Base-by-base conservation (phyloP, 192 early-diverging fungal genomes). In the Dispira parvispora region DNA sequence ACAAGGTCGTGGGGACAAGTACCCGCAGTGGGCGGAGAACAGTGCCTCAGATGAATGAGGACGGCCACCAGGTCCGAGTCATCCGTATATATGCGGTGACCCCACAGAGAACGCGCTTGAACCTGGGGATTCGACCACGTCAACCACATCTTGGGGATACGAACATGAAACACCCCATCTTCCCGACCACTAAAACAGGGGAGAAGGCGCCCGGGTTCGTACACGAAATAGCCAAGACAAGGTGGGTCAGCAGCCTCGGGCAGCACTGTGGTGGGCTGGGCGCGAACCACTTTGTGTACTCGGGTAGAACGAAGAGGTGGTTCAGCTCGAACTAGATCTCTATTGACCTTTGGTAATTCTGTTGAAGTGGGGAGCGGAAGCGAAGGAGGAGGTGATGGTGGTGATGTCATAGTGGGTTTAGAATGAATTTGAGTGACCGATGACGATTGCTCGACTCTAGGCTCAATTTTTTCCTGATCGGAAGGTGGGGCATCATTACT, bases 1-100 rank as follows among this genome's bases (percentile, higher is more conserved):
- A 80, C 64, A 62, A 84, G 74, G 65, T 87, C 83, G 3, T 23
- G 46, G 5, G 20, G 43, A 27, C 16, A 13, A 1, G 61, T 27
- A 27, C 32, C 18, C 23, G 16, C 11, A 16, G n/a, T 27, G 28
- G 12, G n/a, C 9, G 47, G 18, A 16, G 47, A 20, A 9, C 18
- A 21, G 16, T 20, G 47, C 8, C 47, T 21, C 18, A 20, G 47
- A 26, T 62, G 62, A 47, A 50, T 14, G 11, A 47, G 9, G 23
- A 62, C 46, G 1, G 62, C 62, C 11, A 62, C 62, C 21, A 62
- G n/a, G 27, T 62, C 62, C 8, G 62, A 62, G 28, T 62, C 62
- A 32, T 62, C 62, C 27, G 62, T 27, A 38, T 47, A 62, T 1
- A 62, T 18, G 11, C 20, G 45, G 13, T 20, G 45, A 1, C 62